Evolutionary conservation across 345 rosid genomes (phyloP).

Genomic region (Acer saccharum): DNA sequence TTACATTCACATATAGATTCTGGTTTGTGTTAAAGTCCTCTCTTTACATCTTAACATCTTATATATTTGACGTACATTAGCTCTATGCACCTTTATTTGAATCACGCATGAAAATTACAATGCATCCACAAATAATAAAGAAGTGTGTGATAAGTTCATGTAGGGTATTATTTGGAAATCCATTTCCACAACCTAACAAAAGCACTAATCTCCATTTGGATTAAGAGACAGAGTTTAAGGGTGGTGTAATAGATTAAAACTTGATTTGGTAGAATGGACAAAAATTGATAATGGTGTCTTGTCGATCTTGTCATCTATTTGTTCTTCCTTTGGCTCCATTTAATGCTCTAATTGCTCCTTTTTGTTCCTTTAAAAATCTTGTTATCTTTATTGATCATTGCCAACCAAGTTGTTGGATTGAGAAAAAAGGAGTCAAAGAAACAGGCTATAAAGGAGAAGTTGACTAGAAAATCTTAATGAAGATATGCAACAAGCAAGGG

Average conservation of each 20-base stretch:
- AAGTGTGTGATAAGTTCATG: neutral
- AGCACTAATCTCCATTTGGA: constrained; percentile 2
- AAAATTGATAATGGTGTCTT: neutral
- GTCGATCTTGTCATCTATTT: neutral
- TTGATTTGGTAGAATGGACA: too few species aligned
- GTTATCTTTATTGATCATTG: neutral
- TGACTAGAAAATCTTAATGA: constrained; percentile 33
- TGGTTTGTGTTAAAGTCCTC: too few species aligned
- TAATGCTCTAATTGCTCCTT: neutral
- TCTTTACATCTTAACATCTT: too few species aligned
- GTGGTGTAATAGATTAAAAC: too few species aligned
- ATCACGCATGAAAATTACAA: neutral
- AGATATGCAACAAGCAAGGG: constrained; percentile 20
- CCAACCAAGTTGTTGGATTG: neutral
- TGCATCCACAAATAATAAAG: constrained; percentile 15
- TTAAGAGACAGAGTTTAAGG: neutral
- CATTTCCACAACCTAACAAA: neutral
- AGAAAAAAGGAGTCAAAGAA: constrained; percentile 33
- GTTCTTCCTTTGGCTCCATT: constrained; percentile 19
- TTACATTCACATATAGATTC: too few species aligned
- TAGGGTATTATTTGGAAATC: neutral
- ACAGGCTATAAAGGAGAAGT: constrained; percentile 31
- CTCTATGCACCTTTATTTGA: too few species aligned
- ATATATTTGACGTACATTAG: too few species aligned
- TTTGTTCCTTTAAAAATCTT: neutral